Base-by-base conservation (phyloP, 2,329 filamentous ascomycete species). In the Diaporthe capsici region DNA sequence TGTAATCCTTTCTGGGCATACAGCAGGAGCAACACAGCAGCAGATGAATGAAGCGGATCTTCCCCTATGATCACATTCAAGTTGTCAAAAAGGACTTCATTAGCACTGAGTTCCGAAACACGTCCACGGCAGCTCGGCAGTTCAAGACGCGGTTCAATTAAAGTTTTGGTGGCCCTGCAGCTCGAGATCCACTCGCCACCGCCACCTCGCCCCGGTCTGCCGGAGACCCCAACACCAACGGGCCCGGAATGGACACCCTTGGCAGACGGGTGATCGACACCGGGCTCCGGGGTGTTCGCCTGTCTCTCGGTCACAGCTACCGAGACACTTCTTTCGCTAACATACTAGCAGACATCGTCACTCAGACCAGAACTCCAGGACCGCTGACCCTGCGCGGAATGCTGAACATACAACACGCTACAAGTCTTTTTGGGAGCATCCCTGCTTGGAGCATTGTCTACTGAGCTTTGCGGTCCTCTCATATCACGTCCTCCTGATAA, bases 61-160 rank as follows among this genome's bases (percentile, higher is more conserved):
- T 34, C 39, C 28, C 4, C 31, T 12, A 39, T 60, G 17, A 22
- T n/a, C 39, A 6, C 8, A 37, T 37, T 34, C 20, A 25, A n/a
- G 31, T 13, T 65, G 20, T 49, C 44, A n/a, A 34, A 12, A 7
- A 3, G n/a, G 17, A n/a, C 28, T 25, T 20, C 25, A 22, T 28
- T 20, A 12, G 3, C 22, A 22, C 10, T 0, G 9, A 6, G 22
- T n/a, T 60, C 34, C 57, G 4, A 17, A n/a, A 53, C 63, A 68
- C 63, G 44, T n/a, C 47, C 61, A 34, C 20, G 28, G 28, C n/a
- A 49, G 20, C 28, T 28, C 31, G 12, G 44, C 63, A 68, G 20
- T 39, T 68, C 63, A 51, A 72, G 58, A 72, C 34, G 74, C 58
- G 53, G 74, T 76, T 71, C 71, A 76, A 76, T 70, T 76, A 74